A percentile compares a stretch with the other conserved stretches of the same genome.
Conservation (phyloP, 176 grass and related monocot genomes). For the Carex cristatella region DNA sequence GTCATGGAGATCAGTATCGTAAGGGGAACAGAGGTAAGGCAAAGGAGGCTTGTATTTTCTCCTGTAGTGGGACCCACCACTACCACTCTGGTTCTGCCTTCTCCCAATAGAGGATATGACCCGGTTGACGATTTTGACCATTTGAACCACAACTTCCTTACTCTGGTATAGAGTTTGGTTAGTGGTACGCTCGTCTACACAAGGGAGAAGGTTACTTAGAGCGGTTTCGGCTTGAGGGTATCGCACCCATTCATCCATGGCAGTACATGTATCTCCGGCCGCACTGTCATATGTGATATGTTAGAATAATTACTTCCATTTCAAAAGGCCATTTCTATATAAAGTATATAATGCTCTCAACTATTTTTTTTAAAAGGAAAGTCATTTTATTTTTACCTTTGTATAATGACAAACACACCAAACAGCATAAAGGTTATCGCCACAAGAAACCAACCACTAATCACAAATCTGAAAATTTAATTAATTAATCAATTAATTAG, state of each 20-base stretch:
- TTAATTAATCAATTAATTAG: slow-evolving; percentile 11
- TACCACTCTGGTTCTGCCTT: slow-evolving; percentile 13
- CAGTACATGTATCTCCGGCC: slow-evolving; percentile 66
- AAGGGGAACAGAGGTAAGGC: slow-evolving; percentile 84
- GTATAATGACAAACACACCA: slow-evolving; percentile 61
- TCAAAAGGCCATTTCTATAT: neutral
- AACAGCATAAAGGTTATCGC: slow-evolving; percentile 64
- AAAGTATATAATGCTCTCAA: neutral
- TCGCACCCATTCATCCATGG: slow-evolving; percentile 81
- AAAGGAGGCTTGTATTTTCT: slow-evolving; percentile 38
- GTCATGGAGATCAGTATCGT: slow-evolving; percentile 50
- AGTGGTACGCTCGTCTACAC: slow-evolving; percentile 73
- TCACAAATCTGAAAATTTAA: slow-evolving; percentile 55
- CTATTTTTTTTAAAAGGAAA: neutral
- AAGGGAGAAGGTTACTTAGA: slow-evolving; percentile 80
- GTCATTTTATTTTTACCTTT: slow-evolving; percentile 44
- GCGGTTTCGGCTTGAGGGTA: slow-evolving; percentile 84
- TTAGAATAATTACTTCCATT: slow-evolving; percentile 6
- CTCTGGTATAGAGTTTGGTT: slow-evolving; percentile 87
- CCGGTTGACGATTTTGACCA: slow-evolving; percentile 64
- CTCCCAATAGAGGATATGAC: slow-evolving; percentile 65
- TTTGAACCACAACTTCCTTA: slow-evolving; percentile 62
- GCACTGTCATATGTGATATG: slow-evolving; percentile 32
- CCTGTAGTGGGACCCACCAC: neutral
- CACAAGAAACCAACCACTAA: slow-evolving; percentile 65